phyloP scores from a whole-genome alignment of 257 asterid species.

The Solanum medicagineum region DNA sequence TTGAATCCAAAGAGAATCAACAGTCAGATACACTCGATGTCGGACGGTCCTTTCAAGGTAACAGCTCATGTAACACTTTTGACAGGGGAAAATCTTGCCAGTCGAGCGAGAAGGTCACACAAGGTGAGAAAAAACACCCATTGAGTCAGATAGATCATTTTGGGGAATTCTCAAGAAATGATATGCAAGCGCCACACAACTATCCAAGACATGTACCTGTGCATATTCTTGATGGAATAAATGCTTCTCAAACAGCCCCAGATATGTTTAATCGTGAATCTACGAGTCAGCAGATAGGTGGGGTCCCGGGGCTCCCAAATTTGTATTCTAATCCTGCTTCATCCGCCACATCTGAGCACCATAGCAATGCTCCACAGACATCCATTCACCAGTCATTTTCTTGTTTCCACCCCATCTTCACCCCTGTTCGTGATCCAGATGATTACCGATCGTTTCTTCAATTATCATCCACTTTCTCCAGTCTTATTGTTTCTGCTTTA shows the following conservation, averaged over 20 bases:
- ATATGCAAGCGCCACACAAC: conserved; percentile 32
- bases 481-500: conserved; percentile 61
- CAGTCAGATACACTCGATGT: conserved; percentile 16
- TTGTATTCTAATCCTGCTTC: conserved; percentile 32
- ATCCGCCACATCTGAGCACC: conserved; percentile 39
- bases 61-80: conserved; percentile 18
- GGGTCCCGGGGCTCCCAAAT: conserved; percentile 29
- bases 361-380: conserved; percentile 33
- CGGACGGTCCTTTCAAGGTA: conserved; percentile 28
- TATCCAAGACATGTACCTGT: conserved; percentile 78
- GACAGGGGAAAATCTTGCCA: conserved; percentile 17
- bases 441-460: conserved; percentile 53
- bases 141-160: conserved; percentile 28
- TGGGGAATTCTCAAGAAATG: conserved; percentile 18
- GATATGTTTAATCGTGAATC: conserved; percentile 26
- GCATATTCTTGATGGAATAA: conserved; percentile 76
- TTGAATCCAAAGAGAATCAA: conserved; percentile 32
- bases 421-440: conserved; percentile 51
- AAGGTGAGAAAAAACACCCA: conserved; percentile 15
- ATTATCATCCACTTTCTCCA: conserved; percentile 57
- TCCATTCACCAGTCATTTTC: conserved; percentile 49
- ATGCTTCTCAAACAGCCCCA: conserved; percentile 18
- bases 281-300: conserved; percentile 27
- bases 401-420: conserved; percentile 46
- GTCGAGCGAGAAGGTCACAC: conserved; percentile 23